phyloP scores from a whole-genome alignment of 129 eudicot genomes.

The Daucus carota region DNA sequence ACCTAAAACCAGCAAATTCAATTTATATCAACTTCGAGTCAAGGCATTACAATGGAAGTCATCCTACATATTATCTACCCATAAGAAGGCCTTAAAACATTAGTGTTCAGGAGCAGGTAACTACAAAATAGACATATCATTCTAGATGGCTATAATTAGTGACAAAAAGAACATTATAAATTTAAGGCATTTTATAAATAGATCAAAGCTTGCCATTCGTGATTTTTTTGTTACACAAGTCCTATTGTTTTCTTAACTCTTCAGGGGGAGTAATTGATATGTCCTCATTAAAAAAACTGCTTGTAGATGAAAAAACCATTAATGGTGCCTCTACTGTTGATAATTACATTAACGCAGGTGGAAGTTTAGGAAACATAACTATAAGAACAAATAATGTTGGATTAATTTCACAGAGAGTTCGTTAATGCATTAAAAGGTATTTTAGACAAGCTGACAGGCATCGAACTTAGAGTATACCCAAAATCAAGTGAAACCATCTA shows the following conservation, averaged over 20 bases:
- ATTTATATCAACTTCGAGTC: background rate
- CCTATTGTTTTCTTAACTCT: background rate
- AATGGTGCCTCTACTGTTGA: background rate
- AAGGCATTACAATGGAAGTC: background rate
- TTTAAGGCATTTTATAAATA: background rate
- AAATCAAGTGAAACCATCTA: background rate
- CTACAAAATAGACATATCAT: background rate
- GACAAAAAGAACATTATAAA: background rate
- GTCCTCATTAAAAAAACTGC: too few species aligned
- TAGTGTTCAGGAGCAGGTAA: background rate
- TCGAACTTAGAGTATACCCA: background rate
- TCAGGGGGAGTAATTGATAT: background rate
- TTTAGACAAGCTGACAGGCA: background rate
- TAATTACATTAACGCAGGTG: background rate
- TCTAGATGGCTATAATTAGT: background rate
- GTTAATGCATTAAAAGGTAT: background rate
- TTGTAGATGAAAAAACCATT: background rate
- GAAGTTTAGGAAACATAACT: background rate
- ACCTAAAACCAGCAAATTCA: conserved; percentile 39
- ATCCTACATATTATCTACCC: background rate
- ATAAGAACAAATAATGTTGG: background rate
- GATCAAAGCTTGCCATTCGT: background rate
- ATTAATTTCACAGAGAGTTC: background rate
- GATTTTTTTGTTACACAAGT: background rate
- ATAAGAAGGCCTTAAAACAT: background rate